These are phyloP conservation scores for Tubosaeta sp. DNA, from an alignment of 768 basidiomycete species.

Conservation along the genomic window DNA sequence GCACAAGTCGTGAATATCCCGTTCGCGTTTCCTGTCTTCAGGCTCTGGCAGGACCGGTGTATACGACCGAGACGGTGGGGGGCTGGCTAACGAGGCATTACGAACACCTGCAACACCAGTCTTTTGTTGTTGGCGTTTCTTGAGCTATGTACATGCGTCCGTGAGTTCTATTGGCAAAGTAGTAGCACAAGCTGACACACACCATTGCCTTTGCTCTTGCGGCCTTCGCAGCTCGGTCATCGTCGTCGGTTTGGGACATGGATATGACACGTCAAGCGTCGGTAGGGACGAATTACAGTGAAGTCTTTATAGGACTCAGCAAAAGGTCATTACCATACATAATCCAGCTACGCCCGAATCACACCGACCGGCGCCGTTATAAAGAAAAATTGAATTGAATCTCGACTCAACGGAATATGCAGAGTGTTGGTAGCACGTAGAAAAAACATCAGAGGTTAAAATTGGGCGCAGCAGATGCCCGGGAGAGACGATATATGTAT, in stretches of 20 bases:
- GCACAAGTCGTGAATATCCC: constrained; percentile 62
- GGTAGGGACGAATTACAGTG: background rate
- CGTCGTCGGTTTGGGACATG: constrained; percentile 55
- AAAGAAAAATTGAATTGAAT: constrained; percentile 33
- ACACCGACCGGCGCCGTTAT: background rate
- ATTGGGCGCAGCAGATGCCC: constrained; percentile 29
- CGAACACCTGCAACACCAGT: constrained; percentile 35
- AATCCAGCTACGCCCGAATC: background rate
- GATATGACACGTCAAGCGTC: constrained; percentile 3
- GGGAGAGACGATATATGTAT: constrained; percentile 34
- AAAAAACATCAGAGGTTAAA: constrained; percentile 34
- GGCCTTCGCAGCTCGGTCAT: constrained; percentile 75
- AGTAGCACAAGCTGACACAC: constrained; percentile 17
- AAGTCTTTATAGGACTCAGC: constrained; percentile 1
- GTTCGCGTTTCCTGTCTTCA: constrained; percentile 41
- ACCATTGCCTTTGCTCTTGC: constrained; percentile 85
- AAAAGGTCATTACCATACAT: background rate
- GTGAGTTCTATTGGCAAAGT: background rate
- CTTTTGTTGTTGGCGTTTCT: constrained; percentile 78
- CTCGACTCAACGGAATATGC: constrained; percentile 39
- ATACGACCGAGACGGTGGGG: constrained; percentile 45
- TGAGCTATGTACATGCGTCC: constrained; percentile 46
- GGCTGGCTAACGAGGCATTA: constrained; percentile 35
- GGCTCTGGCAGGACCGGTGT: constrained; percentile 49
- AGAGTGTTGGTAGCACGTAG: constrained; percentile 36